Evolutionary conservation across 106 monocot genomes (phyloP), one percentile per base, ranked within the genome.

Genomic region (Allium cepa): DNA sequence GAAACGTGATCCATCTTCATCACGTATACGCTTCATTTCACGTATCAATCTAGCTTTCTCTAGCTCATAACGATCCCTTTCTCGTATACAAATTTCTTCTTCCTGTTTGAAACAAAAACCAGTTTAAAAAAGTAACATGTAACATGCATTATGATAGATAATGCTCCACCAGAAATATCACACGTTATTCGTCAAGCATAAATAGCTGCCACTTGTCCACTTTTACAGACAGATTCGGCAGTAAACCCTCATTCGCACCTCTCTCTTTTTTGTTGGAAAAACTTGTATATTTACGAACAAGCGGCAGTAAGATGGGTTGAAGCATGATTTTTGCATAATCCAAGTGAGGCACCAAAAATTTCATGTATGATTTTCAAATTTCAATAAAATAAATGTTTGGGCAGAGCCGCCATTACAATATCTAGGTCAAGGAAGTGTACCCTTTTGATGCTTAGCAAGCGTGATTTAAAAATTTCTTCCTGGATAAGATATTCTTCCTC

Each of bases 1-100:
- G 72, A 99, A 99, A 27, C 87, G 89, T 26, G 99, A 99, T 17
- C 90, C 99, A 90, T 99, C 99, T 67, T 99, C 99, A 81, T 99
- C 99, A 67, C 99, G 75, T 84, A 93, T 69, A 8, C 99, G 99
- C 69, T 99, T 99, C 93, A 99, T 99, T 82, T 99, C 99, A 66
- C 99, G 99, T 67, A 99, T 90, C 28, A 93, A 82, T 61, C 89
- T 90, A 77, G 79, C 93, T 66, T 99, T 99, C 66, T 99, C 99
- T 28, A 93, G 68, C 74, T 99, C 99, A 79, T 85, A 99, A 58
- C 87, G 90, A 48, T 99, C 99, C 67, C 87, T 85, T 69, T 99
- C 99, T 50, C 87, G 72, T 47, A 87, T 28, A 51, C 72, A 75
- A 53, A 57, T 71, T 63, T 99, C 99, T 88, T 99, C 99, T 72